Evolutionary conservation across 768 basidiomycete genomes (phyloP), one percentile per base, ranked within the genome.

Genomic region (Pholiota conissans): DNA sequence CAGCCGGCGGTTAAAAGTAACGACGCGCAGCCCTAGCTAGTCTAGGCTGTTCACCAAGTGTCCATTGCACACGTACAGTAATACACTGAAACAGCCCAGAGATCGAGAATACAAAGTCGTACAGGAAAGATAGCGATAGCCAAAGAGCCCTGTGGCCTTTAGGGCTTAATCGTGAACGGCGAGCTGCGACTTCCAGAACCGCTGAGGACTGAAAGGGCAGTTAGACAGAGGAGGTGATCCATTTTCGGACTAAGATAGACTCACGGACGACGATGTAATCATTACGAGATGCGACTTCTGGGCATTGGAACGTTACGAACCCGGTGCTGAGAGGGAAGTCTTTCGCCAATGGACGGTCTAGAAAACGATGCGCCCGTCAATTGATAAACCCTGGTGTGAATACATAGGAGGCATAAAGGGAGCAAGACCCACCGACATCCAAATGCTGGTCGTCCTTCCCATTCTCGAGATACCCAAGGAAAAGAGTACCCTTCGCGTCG

Each of bases 161-260:
- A 64, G 52, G 42, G 52, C 37, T 57, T 64, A 62, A 86, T 85
- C 10, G 70, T 75, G 64, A 88, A 87, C 51, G 56, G 2, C 1
- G 75, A 74, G 59, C 79, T 83, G 42, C 61, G 62, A 67, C 87
- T 80, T 27, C 83, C 84, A n/a, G 84, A 84, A 65, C 84, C 81
- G 9, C 84, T 84, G 29, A 84, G 69, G 22, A 84, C 82, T 83
- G 45, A 26, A 58, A 28, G 18, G 34, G 13, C 14, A 11, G 46
- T 37, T 29, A 50, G 49, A 49, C 28, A 45, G 52, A 46, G 28
- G 30, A 20, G 26, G 40, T 32, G 40, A 45, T 27, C 18, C 32
- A 28, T n/a, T 40, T 30, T 32, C 50, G 47, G n/a, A 11, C 7
- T 27, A 47, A 28, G 55, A 39, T 11, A 30, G 39, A 76, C 84